Evolutionary conservation across 1,284 basidiomycete genomes (phyloP).

Genomic region (Puccinia polysora): DNA sequence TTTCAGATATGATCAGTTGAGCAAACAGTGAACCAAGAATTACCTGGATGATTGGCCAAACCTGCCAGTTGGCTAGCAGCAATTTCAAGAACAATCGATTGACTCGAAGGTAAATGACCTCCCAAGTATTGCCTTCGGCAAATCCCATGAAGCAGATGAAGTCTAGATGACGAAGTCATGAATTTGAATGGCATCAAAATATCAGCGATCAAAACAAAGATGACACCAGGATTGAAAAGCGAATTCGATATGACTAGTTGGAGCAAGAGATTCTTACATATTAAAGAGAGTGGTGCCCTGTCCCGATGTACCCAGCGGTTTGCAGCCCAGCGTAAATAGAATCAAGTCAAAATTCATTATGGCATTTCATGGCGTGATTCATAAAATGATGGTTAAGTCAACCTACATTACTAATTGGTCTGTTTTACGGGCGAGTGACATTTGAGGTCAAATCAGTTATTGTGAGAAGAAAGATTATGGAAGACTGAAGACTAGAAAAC

Average conservation of each 20-base stretch:
- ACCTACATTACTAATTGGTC: conserved; percentile 35
- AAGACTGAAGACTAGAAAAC: too few species aligned
- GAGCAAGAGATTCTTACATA: conserved; percentile 3
- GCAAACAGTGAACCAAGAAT: neutral
- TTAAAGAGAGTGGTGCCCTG: conserved; percentile 34
- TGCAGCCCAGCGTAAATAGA: too few species aligned
- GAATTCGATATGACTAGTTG: neutral
- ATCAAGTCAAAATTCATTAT: neutral
- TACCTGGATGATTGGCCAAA: conserved; percentile 40
- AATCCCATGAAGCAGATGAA: conserved; percentile 36
- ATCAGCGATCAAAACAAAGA: neutral
- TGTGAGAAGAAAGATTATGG: too few species aligned
- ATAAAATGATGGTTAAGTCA: neutral
- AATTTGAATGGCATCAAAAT: neutral
- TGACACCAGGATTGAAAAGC: neutral
- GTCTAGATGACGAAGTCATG: neutral
- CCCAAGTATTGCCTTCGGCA: conserved; percentile 21
- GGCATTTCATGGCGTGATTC: neutral
- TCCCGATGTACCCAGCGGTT: too few species aligned
- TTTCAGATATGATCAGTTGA: too few species aligned
- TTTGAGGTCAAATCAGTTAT: too few species aligned
- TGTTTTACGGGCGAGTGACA: too few species aligned
- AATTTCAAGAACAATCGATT: conserved; percentile 33
- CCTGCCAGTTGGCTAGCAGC: conserved; percentile 29
- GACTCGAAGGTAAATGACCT: conserved; percentile 10